Evolutionary conservation across 2,329 filamentous ascomycete species (phyloP).

Genomic region (Peltaster fructicola): DNA sequence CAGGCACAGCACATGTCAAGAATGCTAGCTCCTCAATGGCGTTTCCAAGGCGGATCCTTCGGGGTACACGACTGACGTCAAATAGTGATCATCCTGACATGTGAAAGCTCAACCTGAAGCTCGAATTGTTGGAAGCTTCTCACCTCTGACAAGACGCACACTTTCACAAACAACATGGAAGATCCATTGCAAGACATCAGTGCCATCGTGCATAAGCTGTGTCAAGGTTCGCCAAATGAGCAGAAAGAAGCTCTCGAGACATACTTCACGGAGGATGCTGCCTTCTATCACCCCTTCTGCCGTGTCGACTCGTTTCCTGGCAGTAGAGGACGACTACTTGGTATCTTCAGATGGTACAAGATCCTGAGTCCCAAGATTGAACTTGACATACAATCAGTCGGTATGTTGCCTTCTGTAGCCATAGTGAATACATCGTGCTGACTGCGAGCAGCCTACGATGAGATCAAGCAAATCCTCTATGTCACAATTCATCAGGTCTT

Average conservation of each 20-base stretch:
- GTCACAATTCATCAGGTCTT: slow-evolving; percentile 59
- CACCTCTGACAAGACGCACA: too few relatives aligned
- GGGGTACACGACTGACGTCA: too few relatives aligned
- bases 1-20: too few relatives aligned
- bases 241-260: slow-evolving; percentile 48
- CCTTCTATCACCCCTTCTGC: slow-evolving; percentile 65
- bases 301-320: slow-evolving; percentile 42
- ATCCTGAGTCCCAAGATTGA: slow-evolving; percentile 60
- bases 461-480: slow-evolving; percentile 49
- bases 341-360: slow-evolving; percentile 71
- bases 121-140: too few relatives aligned
- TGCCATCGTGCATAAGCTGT: slow-evolving; percentile 48
- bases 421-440: background rate
- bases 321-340: slow-evolving; percentile 48
- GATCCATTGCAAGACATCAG: slow-evolving; percentile 40
- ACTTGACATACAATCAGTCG: slow-evolving; percentile 44
- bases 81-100: too few relatives aligned
- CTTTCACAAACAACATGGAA: slow-evolving; percentile 11
- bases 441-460: slow-evolving; percentile 44
- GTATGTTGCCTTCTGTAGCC: slow-evolving; percentile 19
- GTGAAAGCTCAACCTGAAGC: slow-evolving; percentile 3
- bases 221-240: slow-evolving; percentile 45
- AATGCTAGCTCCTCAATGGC: too few relatives aligned
- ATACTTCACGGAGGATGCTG: slow-evolving; percentile 57
- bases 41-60: too few relatives aligned